These are phyloP conservation scores for Vaccinium darrowii DNA, from an alignment of 148 eudicot genomes.

Conservation along the genomic window DNA sequence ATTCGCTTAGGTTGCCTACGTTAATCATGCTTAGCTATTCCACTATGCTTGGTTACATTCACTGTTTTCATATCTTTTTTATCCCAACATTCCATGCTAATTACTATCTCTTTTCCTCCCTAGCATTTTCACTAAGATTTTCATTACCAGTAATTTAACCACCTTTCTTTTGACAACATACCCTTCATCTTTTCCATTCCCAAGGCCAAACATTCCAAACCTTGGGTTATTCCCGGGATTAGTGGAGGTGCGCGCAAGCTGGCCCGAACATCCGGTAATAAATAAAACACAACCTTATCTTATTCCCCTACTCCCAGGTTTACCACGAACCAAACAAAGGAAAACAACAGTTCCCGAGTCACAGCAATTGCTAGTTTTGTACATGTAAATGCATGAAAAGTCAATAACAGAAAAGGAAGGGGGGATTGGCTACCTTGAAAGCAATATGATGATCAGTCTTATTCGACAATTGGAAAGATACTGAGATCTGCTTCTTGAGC, in stretches of 20 bases:
- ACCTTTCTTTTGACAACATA: background rate
- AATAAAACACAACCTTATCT: too few relatives aligned
- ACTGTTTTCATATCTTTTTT: too few relatives aligned
- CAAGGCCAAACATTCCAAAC: too few relatives aligned
- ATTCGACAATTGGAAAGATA: conserved; percentile 63
- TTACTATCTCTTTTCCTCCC: background rate
- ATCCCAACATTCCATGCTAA: too few relatives aligned
- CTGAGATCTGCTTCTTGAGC: conserved; percentile 92
- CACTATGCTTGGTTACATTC: too few relatives aligned
- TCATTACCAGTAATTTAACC: background rate
- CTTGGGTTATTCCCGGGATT: too few relatives aligned
- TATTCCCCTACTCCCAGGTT: too few relatives aligned
- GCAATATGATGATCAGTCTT: conserved; percentile 75
- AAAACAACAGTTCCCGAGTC: background rate
- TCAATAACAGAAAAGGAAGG: background rate
- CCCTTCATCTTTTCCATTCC: too few relatives aligned
- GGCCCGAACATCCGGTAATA: too few relatives aligned
- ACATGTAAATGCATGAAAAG: too few relatives aligned
- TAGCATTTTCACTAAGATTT: background rate
- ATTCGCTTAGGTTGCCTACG: background rate
- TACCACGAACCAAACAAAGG: too few relatives aligned
- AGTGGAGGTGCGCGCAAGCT: too few relatives aligned
- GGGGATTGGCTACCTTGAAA: conserved; percentile 61
- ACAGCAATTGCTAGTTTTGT: background rate
- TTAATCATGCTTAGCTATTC: background rate